Conservation (phyloP, 768 basidiomycete species). For the Hortiboletus campestris region DNA sequence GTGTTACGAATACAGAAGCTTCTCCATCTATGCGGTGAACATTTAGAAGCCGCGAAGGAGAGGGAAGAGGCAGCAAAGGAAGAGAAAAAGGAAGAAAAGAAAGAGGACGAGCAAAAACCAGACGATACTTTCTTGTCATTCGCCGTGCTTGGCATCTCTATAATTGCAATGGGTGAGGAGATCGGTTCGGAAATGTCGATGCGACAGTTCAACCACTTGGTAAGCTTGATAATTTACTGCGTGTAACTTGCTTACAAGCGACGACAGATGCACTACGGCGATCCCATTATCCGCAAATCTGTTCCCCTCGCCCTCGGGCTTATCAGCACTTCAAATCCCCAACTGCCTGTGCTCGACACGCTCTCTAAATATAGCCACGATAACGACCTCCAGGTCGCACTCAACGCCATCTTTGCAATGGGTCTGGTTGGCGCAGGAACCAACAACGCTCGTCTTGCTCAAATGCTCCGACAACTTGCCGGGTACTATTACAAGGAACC, state of each 20-base stretch:
- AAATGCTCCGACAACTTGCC: conserved; percentile 95
- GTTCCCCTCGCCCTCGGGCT: conserved; percentile 95
- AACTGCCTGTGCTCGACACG: conserved; percentile 91
- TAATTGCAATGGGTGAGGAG: conserved; percentile 98
- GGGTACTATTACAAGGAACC: conserved; percentile 99
- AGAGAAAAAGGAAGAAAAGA: conserved; percentile 55
- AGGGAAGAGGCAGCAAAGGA: conserved; percentile 35
- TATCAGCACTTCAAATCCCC: conserved; percentile 93
- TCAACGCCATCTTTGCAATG: conserved; percentile 98
- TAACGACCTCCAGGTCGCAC: conserved; percentile 93
- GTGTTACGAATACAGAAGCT: conserved; percentile 90
- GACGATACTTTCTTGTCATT: conserved; percentile 89
- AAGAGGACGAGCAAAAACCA: conserved; percentile 49
- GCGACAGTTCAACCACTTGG: conserved; percentile 95
- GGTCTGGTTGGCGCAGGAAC: conserved; percentile 96
- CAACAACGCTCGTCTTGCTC: conserved; percentile 96
- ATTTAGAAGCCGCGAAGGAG: conserved; percentile 54
- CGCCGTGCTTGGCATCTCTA: conserved; percentile 88
- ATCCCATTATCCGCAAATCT: conserved; percentile 85
- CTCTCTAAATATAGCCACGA: conserved; percentile 99
- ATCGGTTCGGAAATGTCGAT: conserved; percentile 98
- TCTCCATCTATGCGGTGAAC: conserved; percentile 92
- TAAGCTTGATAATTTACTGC: conserved; percentile 36
- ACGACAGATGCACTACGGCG: conserved; percentile 96
- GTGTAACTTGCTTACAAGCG: conserved; percentile 12